A percentile compares a stretch with the other conserved stretches of the same genome.
Conservation (phyloP, 257 asterid species). For the Solanum ahanhuiri region DNA sequence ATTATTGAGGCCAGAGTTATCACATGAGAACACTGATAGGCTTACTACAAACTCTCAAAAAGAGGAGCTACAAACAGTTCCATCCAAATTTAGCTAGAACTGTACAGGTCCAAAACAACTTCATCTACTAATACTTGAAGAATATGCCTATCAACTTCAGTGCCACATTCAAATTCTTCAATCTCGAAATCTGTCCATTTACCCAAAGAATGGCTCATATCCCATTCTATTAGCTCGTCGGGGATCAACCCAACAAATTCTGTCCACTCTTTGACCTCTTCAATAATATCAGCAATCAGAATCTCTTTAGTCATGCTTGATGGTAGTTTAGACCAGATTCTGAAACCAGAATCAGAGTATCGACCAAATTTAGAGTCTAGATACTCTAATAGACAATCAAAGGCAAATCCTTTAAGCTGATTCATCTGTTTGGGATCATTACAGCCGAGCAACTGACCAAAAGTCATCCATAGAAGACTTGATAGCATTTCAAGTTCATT, state of each 20-base stretch:
- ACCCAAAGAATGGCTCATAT: slow-evolving; percentile 50
- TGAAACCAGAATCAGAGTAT: slow-evolving; percentile 29
- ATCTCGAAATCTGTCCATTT: slow-evolving; percentile 59
- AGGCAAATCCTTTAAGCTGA: slow-evolving; percentile 35
- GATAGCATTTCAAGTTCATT: slow-evolving; percentile 68
- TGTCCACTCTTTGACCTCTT: slow-evolving; percentile 55
- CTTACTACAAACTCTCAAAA: neutral
- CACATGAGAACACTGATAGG: neutral
- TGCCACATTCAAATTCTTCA: slow-evolving; percentile 52
- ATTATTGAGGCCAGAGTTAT: neutral
- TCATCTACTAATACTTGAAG: slow-evolving; percentile 66
- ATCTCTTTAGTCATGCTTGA: slow-evolving; percentile 33
- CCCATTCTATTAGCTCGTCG: slow-evolving; percentile 16
- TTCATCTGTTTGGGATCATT: slow-evolving; percentile 32
- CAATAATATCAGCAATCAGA: slow-evolving; percentile 46
- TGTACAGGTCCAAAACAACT: slow-evolving; percentile 41
- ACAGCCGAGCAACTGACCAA: slow-evolving; percentile 34
- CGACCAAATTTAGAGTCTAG: slow-evolving; percentile 34
- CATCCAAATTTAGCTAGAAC: neutral
- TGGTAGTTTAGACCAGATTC: slow-evolving; percentile 35
- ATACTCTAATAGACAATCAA: slow-evolving; percentile 63
- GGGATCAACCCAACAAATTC: slow-evolving; percentile 30
- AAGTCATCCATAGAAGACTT: slow-evolving; percentile 53
- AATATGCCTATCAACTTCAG: slow-evolving; percentile 41
- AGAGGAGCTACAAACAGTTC: neutral